Percentiles rank a stretch among this genome's conserved stretches.
phyloP scores from a whole-genome alignment of 257 asterid species.

The Nicotiana obtusifolia region DNA sequence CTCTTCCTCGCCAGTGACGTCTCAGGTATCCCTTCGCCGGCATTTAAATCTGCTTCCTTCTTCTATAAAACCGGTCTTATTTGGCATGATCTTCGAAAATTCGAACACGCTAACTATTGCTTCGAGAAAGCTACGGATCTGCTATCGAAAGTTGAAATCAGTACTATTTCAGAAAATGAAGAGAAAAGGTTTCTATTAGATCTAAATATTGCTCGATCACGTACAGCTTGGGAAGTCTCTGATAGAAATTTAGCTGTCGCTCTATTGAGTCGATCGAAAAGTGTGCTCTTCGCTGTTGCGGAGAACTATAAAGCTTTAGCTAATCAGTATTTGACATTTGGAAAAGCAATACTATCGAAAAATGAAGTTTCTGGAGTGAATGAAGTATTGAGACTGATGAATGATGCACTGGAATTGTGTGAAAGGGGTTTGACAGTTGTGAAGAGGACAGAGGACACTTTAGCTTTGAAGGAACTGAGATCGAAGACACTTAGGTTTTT shows the following conservation, averaged over 20 bases:
- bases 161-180: constrained; percentile 40
- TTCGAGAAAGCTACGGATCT: constrained; percentile 92
- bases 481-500: constrained; percentile 80
- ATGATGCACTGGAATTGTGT: constrained; percentile 80
- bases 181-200: constrained; percentile 66
- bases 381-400: constrained; percentile 82
- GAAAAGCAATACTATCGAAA: constrained; percentile 52
- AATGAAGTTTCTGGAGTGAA: constrained; percentile 48
- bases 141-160: constrained; percentile 45
- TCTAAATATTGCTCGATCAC: constrained; percentile 71
- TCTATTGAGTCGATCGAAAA: constrained; percentile 77
- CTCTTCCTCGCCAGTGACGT: constrained; percentile 62
- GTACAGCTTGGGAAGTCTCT: constrained; percentile 79
- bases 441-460: constrained; percentile 60
- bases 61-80: constrained; percentile 76
- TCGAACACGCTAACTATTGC: constrained; percentile 69
- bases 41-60: constrained; percentile 66
- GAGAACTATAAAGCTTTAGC: constrained; percentile 62
- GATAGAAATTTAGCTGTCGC: constrained; percentile 65
- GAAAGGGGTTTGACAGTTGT: constrained; percentile 90
- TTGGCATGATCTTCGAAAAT: constrained; percentile 62
- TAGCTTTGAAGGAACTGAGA: constrained; percentile 74
- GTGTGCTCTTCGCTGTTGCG: constrained; percentile 53
- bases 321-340: constrained; percentile 70
- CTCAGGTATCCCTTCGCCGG: constrained; percentile 72